Conservation (phyloP, 176 grass and related monocot species). For the Carex cristatella region DNA sequence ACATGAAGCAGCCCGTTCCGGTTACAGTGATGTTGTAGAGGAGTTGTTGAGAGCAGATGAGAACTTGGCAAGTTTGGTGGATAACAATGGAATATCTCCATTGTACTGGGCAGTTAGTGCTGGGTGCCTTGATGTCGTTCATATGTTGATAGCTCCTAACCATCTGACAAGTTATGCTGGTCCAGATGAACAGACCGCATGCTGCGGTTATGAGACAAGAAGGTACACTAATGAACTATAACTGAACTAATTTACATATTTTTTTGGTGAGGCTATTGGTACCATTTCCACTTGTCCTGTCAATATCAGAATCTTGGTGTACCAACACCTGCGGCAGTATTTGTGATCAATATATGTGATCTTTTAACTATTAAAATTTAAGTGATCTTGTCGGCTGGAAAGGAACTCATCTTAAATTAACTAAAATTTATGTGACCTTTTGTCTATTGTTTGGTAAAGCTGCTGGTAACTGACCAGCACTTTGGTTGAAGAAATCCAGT, state of each 20-base stretch:
- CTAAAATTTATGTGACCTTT: not conserved
- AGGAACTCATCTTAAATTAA: slow-evolving; percentile 6
- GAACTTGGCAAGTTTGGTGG: not conserved
- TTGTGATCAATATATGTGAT: not conserved
- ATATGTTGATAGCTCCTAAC: not conserved
- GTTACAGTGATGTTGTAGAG: not conserved
- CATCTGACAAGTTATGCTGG: not conserved
- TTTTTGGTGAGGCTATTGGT: too few species aligned
- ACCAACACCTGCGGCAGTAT: too few species aligned
- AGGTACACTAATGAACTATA: not conserved
- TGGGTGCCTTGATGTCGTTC: not conserved
- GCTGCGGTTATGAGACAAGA: not conserved
- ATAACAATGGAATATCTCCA: not conserved
- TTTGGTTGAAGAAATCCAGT: too few species aligned
- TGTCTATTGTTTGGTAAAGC: not conserved
- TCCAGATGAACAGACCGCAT: not conserved
- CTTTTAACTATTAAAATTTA: not conserved
- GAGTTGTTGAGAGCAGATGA: not conserved
- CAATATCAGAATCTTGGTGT: not conserved
- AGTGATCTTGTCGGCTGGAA: too few species aligned
- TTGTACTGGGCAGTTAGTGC: not conserved
- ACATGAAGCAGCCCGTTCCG: not conserved
- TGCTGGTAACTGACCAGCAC: not conserved
- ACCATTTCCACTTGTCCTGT: too few species aligned
- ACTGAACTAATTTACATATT: too few species aligned